Evolutionary conservation across 805 yeast genomes (phyloP).

Genomic region (Maudiozyma turicensis): DNA sequence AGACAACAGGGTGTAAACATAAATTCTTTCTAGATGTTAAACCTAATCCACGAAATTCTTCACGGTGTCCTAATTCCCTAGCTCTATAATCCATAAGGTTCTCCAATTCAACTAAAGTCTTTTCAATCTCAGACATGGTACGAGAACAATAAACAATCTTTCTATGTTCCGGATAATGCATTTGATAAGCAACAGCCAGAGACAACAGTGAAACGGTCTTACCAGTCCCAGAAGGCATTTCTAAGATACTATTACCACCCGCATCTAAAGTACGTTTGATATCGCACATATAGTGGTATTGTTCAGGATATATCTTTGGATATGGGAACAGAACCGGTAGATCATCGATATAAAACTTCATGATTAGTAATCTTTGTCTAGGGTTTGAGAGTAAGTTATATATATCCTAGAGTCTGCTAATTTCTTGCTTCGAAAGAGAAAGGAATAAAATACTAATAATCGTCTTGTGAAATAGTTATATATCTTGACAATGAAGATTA

Average conservation of each 20-base stretch:
- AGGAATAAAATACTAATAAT: too few species aligned
- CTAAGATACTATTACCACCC: conserved; percentile 92
- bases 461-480: too few species aligned
- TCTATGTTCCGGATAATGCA: conserved; percentile 82
- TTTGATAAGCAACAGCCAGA: conserved; percentile 88
- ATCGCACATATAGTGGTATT: conserved; percentile 95
- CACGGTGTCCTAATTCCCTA: conserved; percentile 72
- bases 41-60: conserved; percentile 91
- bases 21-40: conserved; percentile 89
- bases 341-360: conserved; percentile 87
- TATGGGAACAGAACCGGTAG: conserved; percentile 93
- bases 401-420: too few species aligned
- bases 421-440: too few species aligned
- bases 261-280: conserved; percentile 88
- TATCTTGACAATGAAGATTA: too few species aligned
- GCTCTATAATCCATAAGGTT: conserved; percentile 81
- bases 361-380: conserved; percentile 2
- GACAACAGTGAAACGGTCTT: conserved; percentile 89
- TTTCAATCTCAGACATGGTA: conserved; percentile 98
- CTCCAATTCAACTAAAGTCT: conserved; percentile 86
- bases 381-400: background rate
- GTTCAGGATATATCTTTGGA: conserved; percentile 95
- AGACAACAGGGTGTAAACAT: conserved; percentile 81
- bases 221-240: conserved; percentile 99
- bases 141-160: conserved; percentile 97